Base-by-base conservation (phyloP, 805 yeast species). In the Dipodascopsis uninucleata region DNA sequence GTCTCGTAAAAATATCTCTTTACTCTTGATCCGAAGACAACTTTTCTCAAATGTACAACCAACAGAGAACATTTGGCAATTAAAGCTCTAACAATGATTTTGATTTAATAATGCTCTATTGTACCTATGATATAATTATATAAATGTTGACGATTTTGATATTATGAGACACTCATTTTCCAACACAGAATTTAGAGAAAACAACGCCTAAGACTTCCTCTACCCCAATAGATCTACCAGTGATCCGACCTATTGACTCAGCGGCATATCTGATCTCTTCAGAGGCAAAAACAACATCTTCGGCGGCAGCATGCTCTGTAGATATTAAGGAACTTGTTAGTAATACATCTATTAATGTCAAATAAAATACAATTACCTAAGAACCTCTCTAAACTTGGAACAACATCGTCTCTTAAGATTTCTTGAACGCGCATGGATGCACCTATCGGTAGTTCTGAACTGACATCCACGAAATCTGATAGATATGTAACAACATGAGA, bases 121-220 rank as follows among this genome's bases (percentile, higher is more conserved):
- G n/a, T n/a, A n/a, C n/a, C n/a, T n/a, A n/a, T n/a, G n/a, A n/a
- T n/a, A n/a, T n/a, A n/a, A n/a, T n/a, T n/a, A n/a, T n/a, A n/a
- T n/a, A n/a, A n/a, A n/a, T n/a, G n/a, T n/a, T n/a, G n/a, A n/a
- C n/a, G n/a, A n/a, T n/a, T n/a, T n/a, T n/a, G n/a, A n/a, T n/a
- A n/a, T 24, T 58, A 44, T n/a, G 52, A 35, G 31, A 36, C 40
- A 26, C 7, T 54, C 67, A 90, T 63, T 90, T 90, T 0, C 98
- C 98, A 18, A 93, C 87, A 64, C 98, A 93, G 62, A 93, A 93
- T 50, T 79, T 83, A 2, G 95, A 81, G 60, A 93, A 93, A 0
- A 93, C 93, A 1, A 85, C 90, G 0, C 93, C 96, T 4, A 93
- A 68, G 0, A 93, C 79, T 59, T 93, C 97, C 56, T 93, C 97